A percentile compares a stretch with the other conserved stretches of the same genome.
These are phyloP conservation scores for Hymenoscyphus scutula DNA, from an alignment of 2,329 filamentous ascomycete species.

Conservation along the genomic window DNA sequence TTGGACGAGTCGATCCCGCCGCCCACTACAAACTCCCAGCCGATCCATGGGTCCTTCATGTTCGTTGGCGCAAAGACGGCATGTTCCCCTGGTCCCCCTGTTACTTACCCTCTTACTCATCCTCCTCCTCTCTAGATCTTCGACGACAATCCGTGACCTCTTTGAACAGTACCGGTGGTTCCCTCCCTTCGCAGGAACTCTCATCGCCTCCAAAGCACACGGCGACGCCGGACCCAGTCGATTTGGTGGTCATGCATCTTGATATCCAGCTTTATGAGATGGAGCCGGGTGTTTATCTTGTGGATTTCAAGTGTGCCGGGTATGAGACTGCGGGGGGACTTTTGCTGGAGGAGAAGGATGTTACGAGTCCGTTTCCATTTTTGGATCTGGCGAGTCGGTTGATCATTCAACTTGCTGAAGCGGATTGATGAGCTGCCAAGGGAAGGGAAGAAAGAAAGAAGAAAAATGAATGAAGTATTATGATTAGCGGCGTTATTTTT, in stretches of 20 bases:
- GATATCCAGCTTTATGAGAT: constrained; percentile 96
- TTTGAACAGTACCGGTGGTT: constrained; percentile 35
- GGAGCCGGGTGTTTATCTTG: constrained; percentile 87
- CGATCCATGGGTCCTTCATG: constrained; percentile 92
- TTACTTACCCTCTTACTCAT: constrained; percentile 46
- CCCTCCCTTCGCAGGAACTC: constrained; percentile 29
- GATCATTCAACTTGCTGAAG: constrained; percentile 89
- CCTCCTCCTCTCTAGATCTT: constrained; percentile 49
- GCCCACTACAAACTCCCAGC: constrained; percentile 80
- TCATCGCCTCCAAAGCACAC: constrained; percentile 23
- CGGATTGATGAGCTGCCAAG: constrained; percentile 52
- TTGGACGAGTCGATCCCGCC: constrained; percentile 46
- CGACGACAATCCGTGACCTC: constrained; percentile 37
- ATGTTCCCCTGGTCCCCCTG: constrained; percentile 54
- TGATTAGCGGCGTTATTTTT: not conserved
- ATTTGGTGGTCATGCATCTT: constrained; percentile 78
- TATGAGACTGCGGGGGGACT: constrained; percentile 80
- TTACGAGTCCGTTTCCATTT: constrained; percentile 93
- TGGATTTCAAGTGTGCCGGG: constrained; percentile 97
- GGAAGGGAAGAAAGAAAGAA: not conserved
- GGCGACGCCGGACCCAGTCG: constrained; percentile 24
- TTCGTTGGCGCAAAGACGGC: constrained; percentile 83
- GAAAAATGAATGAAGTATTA: not conserved
- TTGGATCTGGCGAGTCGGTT: constrained; percentile 88
- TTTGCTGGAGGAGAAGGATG: constrained; percentile 85